Percentiles rank a stretch among this genome's conserved stretches.
phyloP scores from a whole-genome alignment of 352 stramenopile species.

The Phytophthora capsici region DNA sequence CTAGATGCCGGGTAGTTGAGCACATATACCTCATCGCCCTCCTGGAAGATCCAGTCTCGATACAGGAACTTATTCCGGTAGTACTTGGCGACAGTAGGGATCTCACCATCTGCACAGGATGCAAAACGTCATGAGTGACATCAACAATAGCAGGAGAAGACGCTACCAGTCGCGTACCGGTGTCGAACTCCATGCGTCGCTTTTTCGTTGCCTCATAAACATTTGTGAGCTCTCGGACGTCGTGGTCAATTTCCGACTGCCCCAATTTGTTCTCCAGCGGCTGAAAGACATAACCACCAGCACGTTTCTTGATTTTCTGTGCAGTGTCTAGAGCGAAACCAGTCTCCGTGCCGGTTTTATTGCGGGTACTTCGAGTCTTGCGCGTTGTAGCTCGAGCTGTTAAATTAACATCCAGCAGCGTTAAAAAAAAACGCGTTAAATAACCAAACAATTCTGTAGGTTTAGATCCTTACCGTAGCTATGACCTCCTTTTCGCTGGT shows the following conservation, averaged over 20 bases:
- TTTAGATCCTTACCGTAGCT: slow-evolving; percentile 39
- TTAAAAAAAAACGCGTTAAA: slow-evolving; percentile 20
- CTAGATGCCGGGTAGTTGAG: slow-evolving; percentile 62
- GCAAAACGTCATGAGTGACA: slow-evolving; percentile 25
- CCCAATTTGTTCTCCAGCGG: slow-evolving; percentile 74
- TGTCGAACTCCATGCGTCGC: slow-evolving; percentile 61
- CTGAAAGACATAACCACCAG: slow-evolving; percentile 69
- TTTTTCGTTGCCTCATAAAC: slow-evolving; percentile 67
- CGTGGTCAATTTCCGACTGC: slow-evolving; percentile 75
- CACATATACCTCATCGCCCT: slow-evolving; percentile 82
- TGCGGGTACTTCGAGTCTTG: slow-evolving; percentile 77
- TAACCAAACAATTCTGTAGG: neutral
- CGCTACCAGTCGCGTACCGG: slow-evolving; percentile 25
- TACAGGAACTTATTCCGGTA: slow-evolving; percentile 83
- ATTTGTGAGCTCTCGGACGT: slow-evolving; percentile 65
- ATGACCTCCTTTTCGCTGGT: slow-evolving; percentile 70
- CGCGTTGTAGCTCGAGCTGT: slow-evolving; percentile 72
- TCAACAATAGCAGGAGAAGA: slow-evolving; percentile 8
- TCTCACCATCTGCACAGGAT: slow-evolving; percentile 36
- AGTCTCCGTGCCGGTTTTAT: slow-evolving; percentile 52
- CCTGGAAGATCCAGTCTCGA: slow-evolving; percentile 75
- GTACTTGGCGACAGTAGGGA: slow-evolving; percentile 62
- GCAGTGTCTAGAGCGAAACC: slow-evolving; percentile 52
- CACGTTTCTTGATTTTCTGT: slow-evolving; percentile 77
- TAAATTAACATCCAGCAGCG: slow-evolving; percentile 4